phyloP scores from a whole-genome alignment of 805 yeast species.

The Barnettozyma siamensis region DNA sequence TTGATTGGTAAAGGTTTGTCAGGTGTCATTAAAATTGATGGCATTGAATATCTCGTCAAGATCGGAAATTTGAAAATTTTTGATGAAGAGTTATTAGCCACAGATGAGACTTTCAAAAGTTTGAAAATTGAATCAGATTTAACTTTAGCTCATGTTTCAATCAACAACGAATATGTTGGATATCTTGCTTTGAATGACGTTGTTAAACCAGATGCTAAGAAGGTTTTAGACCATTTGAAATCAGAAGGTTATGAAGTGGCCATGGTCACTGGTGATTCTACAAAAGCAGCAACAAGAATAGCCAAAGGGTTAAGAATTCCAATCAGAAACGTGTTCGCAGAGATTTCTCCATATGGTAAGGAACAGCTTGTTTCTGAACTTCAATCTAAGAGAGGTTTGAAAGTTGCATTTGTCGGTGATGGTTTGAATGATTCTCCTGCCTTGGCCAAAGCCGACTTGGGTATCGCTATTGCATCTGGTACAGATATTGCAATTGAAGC shows the following conservation, averaged over 20 bases:
- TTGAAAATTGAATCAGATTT: slow-evolving; percentile 28
- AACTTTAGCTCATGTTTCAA: slow-evolving; percentile 50
- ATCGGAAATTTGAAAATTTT: slow-evolving; percentile 45
- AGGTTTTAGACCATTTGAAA: slow-evolving; percentile 51
- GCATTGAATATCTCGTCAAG: slow-evolving; percentile 28
- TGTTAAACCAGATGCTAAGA: slow-evolving; percentile 58
- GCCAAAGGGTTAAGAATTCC: slow-evolving; percentile 68
- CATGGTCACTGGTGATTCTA: slow-evolving; percentile 87
- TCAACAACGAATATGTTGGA: slow-evolving; percentile 59
- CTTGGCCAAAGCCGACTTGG: slow-evolving; percentile 78
- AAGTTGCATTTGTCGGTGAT: slow-evolving; percentile 90
- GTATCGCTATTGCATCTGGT: slow-evolving; percentile 88
- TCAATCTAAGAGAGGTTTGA: slow-evolving; percentile 35
- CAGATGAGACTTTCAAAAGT: slow-evolving; percentile 10
- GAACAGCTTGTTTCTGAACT: slow-evolving; percentile 56
- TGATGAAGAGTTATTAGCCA: slow-evolving; percentile 10
- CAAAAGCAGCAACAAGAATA: slow-evolving; percentile 52
- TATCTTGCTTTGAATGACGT: slow-evolving; percentile 61
- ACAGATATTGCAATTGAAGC: slow-evolving; percentile 96
- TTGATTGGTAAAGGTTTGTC: slow-evolving; percentile 34
- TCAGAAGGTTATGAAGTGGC: slow-evolving; percentile 57
- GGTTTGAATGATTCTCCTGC: slow-evolving; percentile 99
- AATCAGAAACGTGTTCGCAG: slow-evolving; percentile 59
- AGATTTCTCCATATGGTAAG: slow-evolving; percentile 73
- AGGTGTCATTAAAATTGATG: slow-evolving; percentile 20